A percentile compares a stretch with the other conserved stretches of the same genome.
phyloP scores from a whole-genome alignment of 345 rosid genomes.

The Pelargonium nanum region DNA sequence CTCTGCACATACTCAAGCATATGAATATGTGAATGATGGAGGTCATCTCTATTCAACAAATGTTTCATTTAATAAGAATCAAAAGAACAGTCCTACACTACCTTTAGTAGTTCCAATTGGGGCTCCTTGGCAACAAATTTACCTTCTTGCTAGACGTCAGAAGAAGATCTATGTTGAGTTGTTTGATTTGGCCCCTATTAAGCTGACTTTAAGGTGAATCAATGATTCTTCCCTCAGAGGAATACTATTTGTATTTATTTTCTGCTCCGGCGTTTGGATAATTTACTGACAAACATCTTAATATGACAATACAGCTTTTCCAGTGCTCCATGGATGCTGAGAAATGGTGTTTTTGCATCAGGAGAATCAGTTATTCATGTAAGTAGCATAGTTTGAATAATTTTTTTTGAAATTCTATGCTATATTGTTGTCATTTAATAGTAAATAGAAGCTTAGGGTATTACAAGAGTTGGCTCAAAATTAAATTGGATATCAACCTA shows the following conservation, averaged over 20 bases:
- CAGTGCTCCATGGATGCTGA: slow-evolving; percentile 86
- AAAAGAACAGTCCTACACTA: slow-evolving; percentile 27
- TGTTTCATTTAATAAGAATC: slow-evolving; percentile 27
- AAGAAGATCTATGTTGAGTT: slow-evolving; percentile 78
- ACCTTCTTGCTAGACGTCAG: slow-evolving; percentile 68
- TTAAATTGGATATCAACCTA: too few species aligned
- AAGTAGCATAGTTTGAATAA: slow-evolving; percentile 22
- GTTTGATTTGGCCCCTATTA: slow-evolving; percentile 65
- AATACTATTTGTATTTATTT: not conserved
- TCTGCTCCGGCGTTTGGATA: not conserved
- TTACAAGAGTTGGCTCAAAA: too few species aligned
- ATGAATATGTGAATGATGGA: slow-evolving; percentile 22
- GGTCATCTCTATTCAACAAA: slow-evolving; percentile 26
- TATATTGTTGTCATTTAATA: too few species aligned
- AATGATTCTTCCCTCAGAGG: not conserved
- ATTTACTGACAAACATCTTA: slow-evolving; percentile 12
- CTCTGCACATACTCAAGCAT: slow-evolving; percentile 12
- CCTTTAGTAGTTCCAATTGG: slow-evolving; percentile 82
- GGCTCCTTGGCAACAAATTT: slow-evolving; percentile 91
- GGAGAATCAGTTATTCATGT: slow-evolving; percentile 88
- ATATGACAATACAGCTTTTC: slow-evolving; percentile 58
- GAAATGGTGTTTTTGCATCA: slow-evolving; percentile 57
- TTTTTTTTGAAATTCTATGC: too few species aligned
- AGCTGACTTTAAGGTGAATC: slow-evolving; percentile 64
- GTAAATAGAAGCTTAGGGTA: too few species aligned